phyloP scores from a whole-genome alignment of 1,139 yeast genomes.

The Geotrichum reessii region DNA sequence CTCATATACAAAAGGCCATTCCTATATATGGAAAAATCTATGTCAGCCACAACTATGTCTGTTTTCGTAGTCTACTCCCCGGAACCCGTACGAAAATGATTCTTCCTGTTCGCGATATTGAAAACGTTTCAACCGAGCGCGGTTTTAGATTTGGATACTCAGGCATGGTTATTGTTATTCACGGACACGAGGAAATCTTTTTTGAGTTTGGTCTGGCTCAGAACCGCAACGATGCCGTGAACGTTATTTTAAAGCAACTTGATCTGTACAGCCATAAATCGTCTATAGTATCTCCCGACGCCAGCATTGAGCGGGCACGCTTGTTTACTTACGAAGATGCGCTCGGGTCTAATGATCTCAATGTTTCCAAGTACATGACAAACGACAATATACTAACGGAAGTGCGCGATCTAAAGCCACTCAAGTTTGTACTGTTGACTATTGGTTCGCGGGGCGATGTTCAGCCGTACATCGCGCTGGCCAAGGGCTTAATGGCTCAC shows the following conservation, averaged over 20 bases:
- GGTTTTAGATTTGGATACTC: slow-evolving; percentile 63
- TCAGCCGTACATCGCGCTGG: slow-evolving; percentile 91
- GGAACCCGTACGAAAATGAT: slow-evolving; percentile 79
- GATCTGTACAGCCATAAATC: slow-evolving; percentile 32
- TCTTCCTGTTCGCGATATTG: slow-evolving; percentile 69
- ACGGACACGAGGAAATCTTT: slow-evolving; percentile 69
- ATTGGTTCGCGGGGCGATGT: slow-evolving; percentile 96
- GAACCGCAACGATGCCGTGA: slow-evolving; percentile 69
- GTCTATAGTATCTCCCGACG: neutral
- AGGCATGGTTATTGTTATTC: slow-evolving; percentile 61
- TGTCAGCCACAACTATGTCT: slow-evolving; percentile 57
- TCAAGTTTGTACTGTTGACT: slow-evolving; percentile 60
- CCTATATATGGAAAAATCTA: slow-evolving; percentile 83
- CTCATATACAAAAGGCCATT: slow-evolving; percentile 62
- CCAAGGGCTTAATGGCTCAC: slow-evolving; percentile 65
- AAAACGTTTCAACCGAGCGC: slow-evolving; percentile 57
- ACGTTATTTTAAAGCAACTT: slow-evolving; percentile 47
- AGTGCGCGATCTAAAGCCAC: slow-evolving; percentile 20
- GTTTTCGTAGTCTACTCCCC: slow-evolving; percentile 75
- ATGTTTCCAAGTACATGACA: neutral
- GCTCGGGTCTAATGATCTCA: neutral
- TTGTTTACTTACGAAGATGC: slow-evolving; percentile 32
- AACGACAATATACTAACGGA: slow-evolving; percentile 1
- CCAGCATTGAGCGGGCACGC: slow-evolving; percentile 28
- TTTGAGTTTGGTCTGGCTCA: slow-evolving; percentile 66